Evolutionary conservation across 768 basidiomycete species (phyloP).

Genomic region (Agaricus sinodeliciosus): DNA sequence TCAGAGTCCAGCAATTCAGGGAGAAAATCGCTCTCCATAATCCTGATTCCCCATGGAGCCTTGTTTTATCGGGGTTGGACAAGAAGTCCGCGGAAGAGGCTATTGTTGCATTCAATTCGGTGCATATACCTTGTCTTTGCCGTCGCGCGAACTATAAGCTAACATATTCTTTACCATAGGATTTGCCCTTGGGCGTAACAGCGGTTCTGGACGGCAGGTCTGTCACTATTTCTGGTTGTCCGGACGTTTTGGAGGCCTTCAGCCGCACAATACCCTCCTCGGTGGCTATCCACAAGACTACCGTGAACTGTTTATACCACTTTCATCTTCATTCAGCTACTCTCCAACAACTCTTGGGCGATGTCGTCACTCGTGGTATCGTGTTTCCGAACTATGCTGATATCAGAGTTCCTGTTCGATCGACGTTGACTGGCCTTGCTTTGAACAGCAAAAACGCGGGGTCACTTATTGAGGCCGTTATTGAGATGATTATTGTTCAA

Average conservation of each 20-base stretch:
- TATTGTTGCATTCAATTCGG: slow-evolving; percentile 13
- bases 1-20: slow-evolving; percentile 33
- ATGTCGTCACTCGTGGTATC: slow-evolving; percentile 33
- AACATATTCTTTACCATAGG: slow-evolving; percentile 10
- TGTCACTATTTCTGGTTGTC: slow-evolving; percentile 50
- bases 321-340: slow-evolving; percentile 21
- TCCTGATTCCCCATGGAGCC: slow-evolving; percentile 33
- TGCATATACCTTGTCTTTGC: slow-evolving; percentile 6
- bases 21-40: slow-evolving; percentile 7
- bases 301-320: slow-evolving; percentile 46
- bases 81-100: slow-evolving; percentile 17
- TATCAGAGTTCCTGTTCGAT: slow-evolving; percentile 35
- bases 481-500: slow-evolving; percentile 39
- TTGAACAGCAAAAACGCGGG: slow-evolving; percentile 17
- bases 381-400: slow-evolving; percentile 39
- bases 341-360: slow-evolving; percentile 31
- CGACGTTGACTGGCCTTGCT: slow-evolving; percentile 31
- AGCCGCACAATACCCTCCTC: slow-evolving; percentile 25
- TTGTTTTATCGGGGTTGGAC: slow-evolving; percentile 27
- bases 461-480: slow-evolving; percentile 33
- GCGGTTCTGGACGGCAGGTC: slow-evolving; percentile 39
- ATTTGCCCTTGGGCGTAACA: slow-evolving; percentile 34
- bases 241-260: slow-evolving; percentile 38
- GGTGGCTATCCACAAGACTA: slow-evolving; percentile 32
- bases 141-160: slow-evolving; percentile 3